These are phyloP conservation scores for Rhododendron mucronatum DNA, from an alignment of 148 eudicot genomes.

Conservation along the genomic window DNA sequence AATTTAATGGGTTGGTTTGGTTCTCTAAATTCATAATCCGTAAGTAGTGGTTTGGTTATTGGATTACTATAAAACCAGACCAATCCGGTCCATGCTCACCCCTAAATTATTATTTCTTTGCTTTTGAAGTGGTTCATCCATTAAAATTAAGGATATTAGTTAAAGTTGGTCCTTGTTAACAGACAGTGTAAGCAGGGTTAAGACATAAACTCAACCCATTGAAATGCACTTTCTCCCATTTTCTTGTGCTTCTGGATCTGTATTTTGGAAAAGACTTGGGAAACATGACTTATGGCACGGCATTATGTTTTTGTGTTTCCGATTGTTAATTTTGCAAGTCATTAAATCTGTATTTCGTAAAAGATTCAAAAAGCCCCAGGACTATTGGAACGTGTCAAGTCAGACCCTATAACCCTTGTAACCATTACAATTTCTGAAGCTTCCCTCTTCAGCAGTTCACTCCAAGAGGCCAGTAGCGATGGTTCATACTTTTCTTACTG, in stretches of 20 bases:
- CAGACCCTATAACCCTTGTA: neutral
- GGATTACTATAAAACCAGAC: too few species aligned
- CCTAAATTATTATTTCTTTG: neutral
- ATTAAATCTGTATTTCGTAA: neutral
- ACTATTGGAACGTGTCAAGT: neutral
- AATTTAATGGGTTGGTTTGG: too few species aligned
- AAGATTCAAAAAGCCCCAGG: neutral
- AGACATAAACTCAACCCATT: neutral
- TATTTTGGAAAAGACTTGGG: neutral
- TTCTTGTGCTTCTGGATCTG: neutral
- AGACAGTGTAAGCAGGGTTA: neutral
- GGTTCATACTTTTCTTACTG: neutral
- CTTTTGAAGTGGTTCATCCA: neutral
- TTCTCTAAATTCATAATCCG: too few species aligned
- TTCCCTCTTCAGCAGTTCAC: neutral
- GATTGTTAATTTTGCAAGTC: neutral
- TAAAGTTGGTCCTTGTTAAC: neutral
- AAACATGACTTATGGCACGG: neutral
- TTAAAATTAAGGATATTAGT: neutral
- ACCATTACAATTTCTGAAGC: neutral
- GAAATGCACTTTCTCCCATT: neutral
- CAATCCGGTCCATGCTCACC: too few species aligned
- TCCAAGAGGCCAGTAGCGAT: neutral
- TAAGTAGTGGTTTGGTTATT: too few species aligned
- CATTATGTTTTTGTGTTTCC: neutral